These are phyloP conservation scores for Penicillium hordei DNA, from an alignment of 2,329 filamentous ascomycete species.

Conservation along the genomic window DNA sequence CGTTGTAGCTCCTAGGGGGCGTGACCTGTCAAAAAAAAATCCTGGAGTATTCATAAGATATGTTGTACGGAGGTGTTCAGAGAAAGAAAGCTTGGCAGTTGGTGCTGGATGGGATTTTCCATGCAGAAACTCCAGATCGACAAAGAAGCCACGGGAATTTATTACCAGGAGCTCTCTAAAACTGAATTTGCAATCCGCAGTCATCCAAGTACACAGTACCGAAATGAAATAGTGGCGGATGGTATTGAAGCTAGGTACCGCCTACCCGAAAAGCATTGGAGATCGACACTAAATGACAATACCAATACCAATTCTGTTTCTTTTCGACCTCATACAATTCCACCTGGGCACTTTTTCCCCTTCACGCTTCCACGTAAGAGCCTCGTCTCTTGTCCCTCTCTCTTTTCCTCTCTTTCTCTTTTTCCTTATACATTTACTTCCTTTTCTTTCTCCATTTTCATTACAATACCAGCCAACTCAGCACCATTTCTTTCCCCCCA, in stretches of 20 bases:
- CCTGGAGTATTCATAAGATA: background rate
- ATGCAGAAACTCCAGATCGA: slow-evolving; percentile 9
- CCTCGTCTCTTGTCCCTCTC: slow-evolving; percentile 8
- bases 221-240: background rate
- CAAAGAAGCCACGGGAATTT: slow-evolving; percentile 2
- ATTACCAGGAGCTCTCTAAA: background rate
- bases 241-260: slow-evolving; percentile 9
- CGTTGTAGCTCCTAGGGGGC: background rate
- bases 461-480: background rate
- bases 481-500: slow-evolving; percentile 16
- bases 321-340: slow-evolving; percentile 16
- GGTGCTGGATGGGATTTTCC: background rate
- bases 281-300: slow-evolving; percentile 10
- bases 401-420: slow-evolving; percentile 8
- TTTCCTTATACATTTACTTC: slow-evolving; percentile 19
- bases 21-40: slow-evolving; percentile 7
- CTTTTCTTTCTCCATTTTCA: slow-evolving; percentile 10
- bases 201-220: slow-evolving; percentile 5
- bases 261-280: slow-evolving; percentile 5
- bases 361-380: slow-evolving; percentile 19
- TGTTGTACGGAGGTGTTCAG: background rate
- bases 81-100: slow-evolving; percentile 6
- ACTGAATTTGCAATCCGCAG: background rate
- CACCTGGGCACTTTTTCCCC: slow-evolving; percentile 22
- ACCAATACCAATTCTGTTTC: slow-evolving; percentile 19